Evolutionary conservation across 148 eudicot genomes (phyloP), one percentile per base, ranked within the genome.

Genomic region (Beta vulgaris): DNA sequence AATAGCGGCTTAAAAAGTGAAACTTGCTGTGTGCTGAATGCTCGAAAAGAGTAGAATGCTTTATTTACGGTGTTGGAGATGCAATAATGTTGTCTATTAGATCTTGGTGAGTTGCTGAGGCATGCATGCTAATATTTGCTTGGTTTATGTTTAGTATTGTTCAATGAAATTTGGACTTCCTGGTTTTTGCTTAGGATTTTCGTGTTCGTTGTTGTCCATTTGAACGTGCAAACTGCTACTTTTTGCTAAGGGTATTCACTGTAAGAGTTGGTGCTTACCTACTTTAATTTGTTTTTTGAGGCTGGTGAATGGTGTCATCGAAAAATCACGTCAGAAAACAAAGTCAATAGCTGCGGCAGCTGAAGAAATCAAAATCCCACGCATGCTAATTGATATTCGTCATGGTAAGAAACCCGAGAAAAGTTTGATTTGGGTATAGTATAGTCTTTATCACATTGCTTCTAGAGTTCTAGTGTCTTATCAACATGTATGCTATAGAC

Each of bases 341-440:
- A 81, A 79, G 77, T 95, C 98, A 66, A 95, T 95, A 59, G 96
- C 87, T 28, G 88, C 84, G 78, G 96, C 88, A 63, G 98, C 98
- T 67, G 83, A 77, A 43, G 75, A 71, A 77, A 75, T 90, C 53
- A 82, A 81, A 68, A 82, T 95, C 81, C 98, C 98, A 25, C 97
- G 98, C 15, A 86, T 89, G 92, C 87, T 95, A 80, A 85, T 92
- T 75, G 98, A 95, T 80, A 81, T 95, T 74, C 97, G 98, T 74
- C 97, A 95, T 80, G 98, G 98, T 94, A 77, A 84, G 82, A 49
- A 53, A 28, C 58, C 49, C 43, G 53, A 71, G 16, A 23, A 26
- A 36, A 25, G 49, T 28, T 60, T 36, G 8, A 67, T 63, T 63
- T 63, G 25, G 34, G 6, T 35, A 58, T n/a, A 40, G 6, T 6